Evolutionary conservation across 148 eudicot species (phyloP), one percentile per base, ranked within the genome.

Genomic region (Pharnaceum exiguum): DNA sequence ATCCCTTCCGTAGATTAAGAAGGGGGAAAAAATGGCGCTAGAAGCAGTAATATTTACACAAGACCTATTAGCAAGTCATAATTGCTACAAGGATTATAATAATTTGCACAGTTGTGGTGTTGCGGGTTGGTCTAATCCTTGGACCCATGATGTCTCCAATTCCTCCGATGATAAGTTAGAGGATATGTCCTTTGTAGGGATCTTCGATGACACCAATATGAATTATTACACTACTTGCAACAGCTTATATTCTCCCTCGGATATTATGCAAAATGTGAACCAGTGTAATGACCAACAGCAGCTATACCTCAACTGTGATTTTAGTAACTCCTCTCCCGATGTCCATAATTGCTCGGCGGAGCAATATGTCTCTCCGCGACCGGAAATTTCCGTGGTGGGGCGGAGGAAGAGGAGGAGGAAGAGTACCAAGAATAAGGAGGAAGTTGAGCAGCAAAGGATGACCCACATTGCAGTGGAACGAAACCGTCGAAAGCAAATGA

Each of bases 381-480:
- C 2, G 4, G 17, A 1, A 35, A 48, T 10, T 60, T 31, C 2
- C 7, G 23, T 1, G 60, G 74, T 13, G 77, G 77, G 26, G 13
- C 44, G 71, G 24, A 71, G 74, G 66, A 69, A 78, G 62, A 61
- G 81, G 26, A 50, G 89, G 45, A 61, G 77, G 48, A 80, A 72
- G 36, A 74, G 67, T 19, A 28, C 71, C 25, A 90, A 90, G 76
- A 84, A 90, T 49, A 66, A 72, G 44, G 93, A 87, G 47, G 95
- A 90, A 12, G 57, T 87, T 43, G 97, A 90, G 73, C 80, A 70
- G 27, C 97, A 90, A 52, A 84, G 97, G 55, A 84, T 80, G 86
- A 90, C 89, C 24, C 97, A 90, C 75, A 90, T 90, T 63, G 79
- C 87, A 0, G 95, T 90, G 2, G 97, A 90, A 54, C 67, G 97